Percentiles rank a stretch among this genome's conserved stretches.
Evolutionary conservation across 2,329 filamentous ascomycete species (phyloP).

Genomic region (Aureobasidium pullulans): DNA sequence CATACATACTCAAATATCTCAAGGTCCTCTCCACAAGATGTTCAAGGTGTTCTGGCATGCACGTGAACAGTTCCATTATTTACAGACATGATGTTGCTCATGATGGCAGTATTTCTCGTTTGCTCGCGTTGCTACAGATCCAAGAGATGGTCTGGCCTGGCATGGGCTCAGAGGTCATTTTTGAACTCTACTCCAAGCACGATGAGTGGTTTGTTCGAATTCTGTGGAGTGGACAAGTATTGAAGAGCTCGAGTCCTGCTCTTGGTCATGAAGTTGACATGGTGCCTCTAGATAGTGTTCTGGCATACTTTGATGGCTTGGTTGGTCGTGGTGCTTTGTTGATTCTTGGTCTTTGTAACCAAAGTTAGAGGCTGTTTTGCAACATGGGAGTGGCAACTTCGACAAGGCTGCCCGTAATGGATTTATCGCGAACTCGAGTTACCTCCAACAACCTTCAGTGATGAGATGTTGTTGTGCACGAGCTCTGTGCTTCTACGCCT

Average conservation of each 20-base stretch:
- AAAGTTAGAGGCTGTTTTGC: not conserved
- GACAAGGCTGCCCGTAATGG: too few species aligned
- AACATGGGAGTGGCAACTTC: too few species aligned
- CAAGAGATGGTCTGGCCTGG: conserved; percentile 78
- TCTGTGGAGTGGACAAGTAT: conserved; percentile 60
- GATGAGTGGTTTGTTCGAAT: conserved; percentile 53
- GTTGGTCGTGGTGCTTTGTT: conserved; percentile 47
- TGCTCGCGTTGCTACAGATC: conserved; percentile 64
- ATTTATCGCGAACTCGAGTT: too few species aligned
- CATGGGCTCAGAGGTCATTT: conserved; percentile 72
- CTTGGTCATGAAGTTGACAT: conserved; percentile 61
- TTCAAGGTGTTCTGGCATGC: too few species aligned
- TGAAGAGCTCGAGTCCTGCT: conserved; percentile 60
- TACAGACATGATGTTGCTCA: conserved; percentile 77
- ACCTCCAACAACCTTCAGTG: too few species aligned
- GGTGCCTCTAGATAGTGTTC: conserved; percentile 56
- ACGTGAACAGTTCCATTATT: conserved; percentile 27
- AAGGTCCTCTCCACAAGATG: too few species aligned
- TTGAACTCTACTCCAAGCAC: conserved; percentile 57
- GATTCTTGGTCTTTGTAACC: conserved; percentile 32
- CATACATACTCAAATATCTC: too few species aligned
- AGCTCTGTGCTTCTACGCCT: too few species aligned
- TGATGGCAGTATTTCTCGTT: conserved; percentile 61
- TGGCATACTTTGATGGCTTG: conserved; percentile 65
- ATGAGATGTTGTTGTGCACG: too few species aligned